Conservation (phyloP, 768 basidiomycete genomes). For the Suillus fuscotomentosus region DNA sequence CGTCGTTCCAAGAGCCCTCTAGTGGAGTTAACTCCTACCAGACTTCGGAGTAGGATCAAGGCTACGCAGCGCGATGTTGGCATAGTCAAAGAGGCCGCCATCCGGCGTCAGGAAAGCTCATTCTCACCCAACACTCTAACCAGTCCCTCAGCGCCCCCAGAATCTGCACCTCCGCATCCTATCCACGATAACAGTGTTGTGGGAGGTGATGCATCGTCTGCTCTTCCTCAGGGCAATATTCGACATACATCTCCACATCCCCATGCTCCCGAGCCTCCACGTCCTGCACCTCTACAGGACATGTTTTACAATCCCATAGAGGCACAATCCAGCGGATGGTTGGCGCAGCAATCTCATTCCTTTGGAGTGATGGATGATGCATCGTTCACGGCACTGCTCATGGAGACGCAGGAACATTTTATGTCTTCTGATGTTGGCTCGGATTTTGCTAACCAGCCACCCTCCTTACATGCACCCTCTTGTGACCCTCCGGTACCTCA, state of each 20-base stretch:
- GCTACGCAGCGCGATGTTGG: neutral
- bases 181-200: neutral
- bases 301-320: neutral
- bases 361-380: neutral
- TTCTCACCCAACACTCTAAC: no score
- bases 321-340: neutral
- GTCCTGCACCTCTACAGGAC: neutral
- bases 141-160: no score
- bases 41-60: neutral
- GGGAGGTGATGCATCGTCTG: neutral
- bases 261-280: neutral
- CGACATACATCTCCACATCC: neutral
- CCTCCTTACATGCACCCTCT: neutral
- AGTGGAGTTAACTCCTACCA: neutral
- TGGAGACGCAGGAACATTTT: neutral
- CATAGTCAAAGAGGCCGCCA: neutral
- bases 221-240: neutral
- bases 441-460: neutral
- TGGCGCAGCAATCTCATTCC: neutral
- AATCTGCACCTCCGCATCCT: neutral
- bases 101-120: neutral
- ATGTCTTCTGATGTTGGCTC: neutral
- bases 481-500: neutral
- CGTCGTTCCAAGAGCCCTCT: neutral
- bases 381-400: neutral